Evolutionary conservation across 2,329 filamentous ascomycete genomes (phyloP).

Genomic region (Alternaria brassicicola): DNA sequence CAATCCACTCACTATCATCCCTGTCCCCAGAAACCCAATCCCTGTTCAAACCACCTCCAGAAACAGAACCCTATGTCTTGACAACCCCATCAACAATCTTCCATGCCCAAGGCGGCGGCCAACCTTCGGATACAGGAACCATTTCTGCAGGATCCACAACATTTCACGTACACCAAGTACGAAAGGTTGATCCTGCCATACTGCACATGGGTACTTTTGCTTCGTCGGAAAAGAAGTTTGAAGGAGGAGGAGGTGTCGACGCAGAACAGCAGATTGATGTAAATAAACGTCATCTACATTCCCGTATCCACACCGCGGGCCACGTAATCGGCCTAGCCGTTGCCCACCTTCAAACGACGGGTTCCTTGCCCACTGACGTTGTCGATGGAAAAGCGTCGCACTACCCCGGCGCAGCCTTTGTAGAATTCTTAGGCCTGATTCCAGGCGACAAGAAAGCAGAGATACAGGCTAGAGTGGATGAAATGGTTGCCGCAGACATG

Average conservation of each 20-base stretch:
- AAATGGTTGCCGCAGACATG: constrained; percentile 57
- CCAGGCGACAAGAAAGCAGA: constrained; percentile 55
- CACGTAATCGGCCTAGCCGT: constrained; percentile 74
- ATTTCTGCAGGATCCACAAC: constrained; percentile 52
- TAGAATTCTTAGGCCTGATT: constrained; percentile 71
- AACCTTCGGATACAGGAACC: constrained; percentile 70
- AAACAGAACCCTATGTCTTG: constrained; percentile 60
- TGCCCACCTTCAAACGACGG: constrained; percentile 60
- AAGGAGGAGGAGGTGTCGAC: neutral
- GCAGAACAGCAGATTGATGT: constrained; percentile 56
- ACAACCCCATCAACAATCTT: constrained; percentile 72
- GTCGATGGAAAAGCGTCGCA: constrained; percentile 75
- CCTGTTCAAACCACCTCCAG: constrained; percentile 64
- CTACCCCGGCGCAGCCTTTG: constrained; percentile 69
- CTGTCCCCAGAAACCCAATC: constrained; percentile 59
- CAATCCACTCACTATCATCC: constrained; percentile 56
- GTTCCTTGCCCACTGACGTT: constrained; percentile 50
- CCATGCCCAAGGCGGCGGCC: constrained; percentile 75
- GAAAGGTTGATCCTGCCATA: constrained; percentile 62
- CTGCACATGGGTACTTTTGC: constrained; percentile 69
- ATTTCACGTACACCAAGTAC: constrained; percentile 64
- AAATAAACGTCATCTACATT: constrained; percentile 67
- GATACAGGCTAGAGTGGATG: constrained; percentile 68
- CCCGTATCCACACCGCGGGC: constrained; percentile 74
- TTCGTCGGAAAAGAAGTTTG: neutral